Evolutionary conservation across 352 stramenopile genomes (phyloP).

Genomic region (Phytophthora pinifolia): DNA sequence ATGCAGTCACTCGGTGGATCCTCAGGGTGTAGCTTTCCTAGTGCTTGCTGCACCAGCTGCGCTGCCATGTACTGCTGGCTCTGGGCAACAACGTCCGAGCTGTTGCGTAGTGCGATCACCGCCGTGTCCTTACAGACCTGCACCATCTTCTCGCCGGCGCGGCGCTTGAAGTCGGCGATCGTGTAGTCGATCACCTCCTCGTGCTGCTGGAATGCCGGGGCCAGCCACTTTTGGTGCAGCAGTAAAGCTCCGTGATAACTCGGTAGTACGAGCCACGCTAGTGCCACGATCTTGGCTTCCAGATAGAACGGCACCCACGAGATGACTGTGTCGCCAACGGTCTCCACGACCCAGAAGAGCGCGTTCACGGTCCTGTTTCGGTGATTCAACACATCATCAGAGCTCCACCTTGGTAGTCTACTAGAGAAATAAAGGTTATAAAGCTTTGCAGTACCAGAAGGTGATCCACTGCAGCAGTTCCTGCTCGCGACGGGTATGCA

Average conservation of each 20-base stretch:
- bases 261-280: slow-evolving; percentile 73
- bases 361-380: slow-evolving; percentile 54
- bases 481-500: slow-evolving; percentile 41
- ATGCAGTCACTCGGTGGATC: slow-evolving; percentile 9
- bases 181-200: slow-evolving; percentile 60
- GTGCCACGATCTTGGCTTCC: slow-evolving; percentile 65
- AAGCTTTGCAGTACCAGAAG: slow-evolving; percentile 40
- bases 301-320: slow-evolving; percentile 74
- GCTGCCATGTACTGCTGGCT: slow-evolving; percentile 65
- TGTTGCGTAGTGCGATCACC: slow-evolving; percentile 53
- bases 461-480: slow-evolving; percentile 68
- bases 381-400: slow-evolving; percentile 8
- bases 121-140: slow-evolving; percentile 70
- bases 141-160: slow-evolving; percentile 64
- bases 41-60: slow-evolving; percentile 67
- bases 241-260: slow-evolving; percentile 50
- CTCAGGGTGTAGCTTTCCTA: slow-evolving; percentile 31
- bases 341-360: slow-evolving; percentile 58
- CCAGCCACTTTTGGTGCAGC: slow-evolving; percentile 59
- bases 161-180: slow-evolving; percentile 57
- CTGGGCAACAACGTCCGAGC: slow-evolving; percentile 60
- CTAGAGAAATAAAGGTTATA: slow-evolving; percentile 1
- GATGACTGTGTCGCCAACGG: slow-evolving; percentile 56
- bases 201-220: slow-evolving; percentile 68
- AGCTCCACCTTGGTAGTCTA: background rate